Base-by-base conservation (phyloP, 1,139 yeast genomes). In the Suhomyces terraborum region DNA sequence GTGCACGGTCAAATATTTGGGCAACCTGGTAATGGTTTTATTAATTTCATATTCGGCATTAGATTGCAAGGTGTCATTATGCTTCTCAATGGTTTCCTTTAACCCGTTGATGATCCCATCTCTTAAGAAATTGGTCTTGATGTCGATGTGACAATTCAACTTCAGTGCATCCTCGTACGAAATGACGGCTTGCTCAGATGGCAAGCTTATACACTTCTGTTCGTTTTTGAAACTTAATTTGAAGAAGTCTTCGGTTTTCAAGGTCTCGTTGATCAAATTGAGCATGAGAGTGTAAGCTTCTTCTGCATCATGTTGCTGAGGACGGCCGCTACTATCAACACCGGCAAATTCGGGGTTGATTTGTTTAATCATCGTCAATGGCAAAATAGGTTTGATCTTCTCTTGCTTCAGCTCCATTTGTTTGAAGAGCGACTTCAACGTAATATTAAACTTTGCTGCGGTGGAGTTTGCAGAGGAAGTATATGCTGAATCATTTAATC, bases 291-390 rank as follows among this genome's bases (percentile, higher is more conserved):
- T 84, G 67, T 82, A 89, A 19, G 94, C 87, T 61, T 93, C 99
- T 66, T 93, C 99, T 0, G 98, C 98, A 70, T 93, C 99, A 64
- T 93, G 99, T 67, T 93, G 98, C 61, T 87, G 89, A 60, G 77
- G 86, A 45, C 77, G 72, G 1, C 97, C 97, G 42, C 72, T 68
- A 37, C 75, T 75, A 38, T 79, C 80, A 50, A 77, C 73, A 59
- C 93, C 97, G 32, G 86, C 88, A 65, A 94, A 93, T 65, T 94
- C 98, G 1, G 98, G 97, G 56, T 79, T 87, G 16, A 73, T 67
- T 41, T 73, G 69, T 64, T 93, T 78, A 48, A 87, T 71, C 27
- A 80, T 66, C 27, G 80, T 69, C 47, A 91, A 69, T 47, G 91
- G 79, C 31, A 80, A 69, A 26, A 80, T 64, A 2, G 63, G 79